phyloP scores from a whole-genome alignment of 768 basidiomycete genomes.

The Rhizopogon rudus region DNA sequence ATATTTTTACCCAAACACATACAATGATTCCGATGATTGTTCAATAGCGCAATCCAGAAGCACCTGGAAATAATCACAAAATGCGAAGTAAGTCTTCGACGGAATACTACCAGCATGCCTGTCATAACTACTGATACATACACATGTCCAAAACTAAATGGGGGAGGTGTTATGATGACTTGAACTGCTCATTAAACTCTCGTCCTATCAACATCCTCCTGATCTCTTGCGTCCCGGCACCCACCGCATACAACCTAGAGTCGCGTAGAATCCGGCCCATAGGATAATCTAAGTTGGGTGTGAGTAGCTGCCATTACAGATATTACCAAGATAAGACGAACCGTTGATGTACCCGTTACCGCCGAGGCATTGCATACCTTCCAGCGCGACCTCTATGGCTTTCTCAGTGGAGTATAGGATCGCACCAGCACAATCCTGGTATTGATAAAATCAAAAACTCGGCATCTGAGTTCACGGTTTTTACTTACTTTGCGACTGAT shows the following conservation, averaged over 20 bases:
- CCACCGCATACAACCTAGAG: constrained; percentile 85
- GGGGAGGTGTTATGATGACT: constrained; percentile 12
- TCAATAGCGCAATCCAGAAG: too few species aligned
- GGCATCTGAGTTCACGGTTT: background rate
- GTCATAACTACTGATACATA: background rate
- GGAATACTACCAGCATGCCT: background rate
- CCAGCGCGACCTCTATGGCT: constrained; percentile 85
- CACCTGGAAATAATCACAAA: too few species aligned
- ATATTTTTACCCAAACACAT: too few species aligned
- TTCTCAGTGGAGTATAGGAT: constrained; percentile 92
- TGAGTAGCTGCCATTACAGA: background rate
- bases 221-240: constrained; percentile 97
- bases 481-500: constrained; percentile 69
- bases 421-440: constrained; percentile 90
- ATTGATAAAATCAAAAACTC: constrained; percentile 6
- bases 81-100: too few species aligned
- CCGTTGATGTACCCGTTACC: constrained; percentile 97
- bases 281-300: constrained; percentile 67
- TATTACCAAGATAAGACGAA: constrained; percentile 24
- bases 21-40: too few species aligned
- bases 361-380: constrained; percentile 90
- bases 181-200: constrained; percentile 78
- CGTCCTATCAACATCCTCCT: constrained; percentile 91
- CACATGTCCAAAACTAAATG: background rate
- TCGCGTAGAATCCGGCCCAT: constrained; percentile 86